A percentile compares a stretch with the other conserved stretches of the same genome.
phyloP scores from a whole-genome alignment of 2,329 filamentous ascomycete species.

The Fragosphaeria purpurea region DNA sequence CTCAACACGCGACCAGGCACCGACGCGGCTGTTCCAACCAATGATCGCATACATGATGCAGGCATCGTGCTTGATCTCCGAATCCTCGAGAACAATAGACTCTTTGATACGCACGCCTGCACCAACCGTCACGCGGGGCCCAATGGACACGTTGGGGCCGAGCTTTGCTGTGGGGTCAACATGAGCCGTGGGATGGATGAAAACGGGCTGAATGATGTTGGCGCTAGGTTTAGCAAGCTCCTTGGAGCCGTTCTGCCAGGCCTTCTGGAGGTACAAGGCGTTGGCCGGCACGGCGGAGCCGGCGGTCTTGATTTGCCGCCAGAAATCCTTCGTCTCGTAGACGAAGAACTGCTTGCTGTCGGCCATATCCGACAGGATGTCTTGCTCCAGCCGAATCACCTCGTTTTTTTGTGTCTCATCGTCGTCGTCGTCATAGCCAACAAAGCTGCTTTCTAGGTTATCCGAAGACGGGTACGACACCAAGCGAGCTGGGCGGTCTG shows the following conservation, averaged over 20 bases:
- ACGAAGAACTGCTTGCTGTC: conserved; percentile 98
- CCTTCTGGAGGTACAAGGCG: conserved; percentile 90
- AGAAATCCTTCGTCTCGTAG: conserved; percentile 97
- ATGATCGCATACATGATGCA: conserved; percentile 94
- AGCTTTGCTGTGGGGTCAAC: conserved; percentile 95
- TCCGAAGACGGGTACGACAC: conserved; percentile 94
- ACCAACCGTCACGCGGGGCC: conserved; percentile 75
- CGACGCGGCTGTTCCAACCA: conserved; percentile 90
- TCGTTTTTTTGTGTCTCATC: conserved; percentile 70
- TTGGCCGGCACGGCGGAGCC: conserved; percentile 95
- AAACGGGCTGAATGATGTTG: conserved; percentile 85
- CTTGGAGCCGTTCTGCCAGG: conserved; percentile 68
- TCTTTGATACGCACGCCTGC: conserved; percentile 90
- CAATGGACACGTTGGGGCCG: conserved; percentile 92
- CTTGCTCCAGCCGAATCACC: conserved; percentile 90
- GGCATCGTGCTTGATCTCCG: conserved; percentile 92
- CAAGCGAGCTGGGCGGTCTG: conserved; percentile 71
- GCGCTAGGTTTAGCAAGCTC: conserved; percentile 77
- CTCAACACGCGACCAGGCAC: conserved; percentile 96
- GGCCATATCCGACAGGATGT: conserved; percentile 88
- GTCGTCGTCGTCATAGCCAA: conserved; percentile 46
- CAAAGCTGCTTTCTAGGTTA: conserved; percentile 64
- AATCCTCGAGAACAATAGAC: conserved; percentile 87
- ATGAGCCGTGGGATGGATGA: conserved; percentile 82
- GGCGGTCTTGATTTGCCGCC: conserved; percentile 99